Percentiles rank a stretch among this genome's conserved stretches.
Conservation (phyloP, 1,284 basidiomycete species). For the Crocinoboletus sp. region DNA sequence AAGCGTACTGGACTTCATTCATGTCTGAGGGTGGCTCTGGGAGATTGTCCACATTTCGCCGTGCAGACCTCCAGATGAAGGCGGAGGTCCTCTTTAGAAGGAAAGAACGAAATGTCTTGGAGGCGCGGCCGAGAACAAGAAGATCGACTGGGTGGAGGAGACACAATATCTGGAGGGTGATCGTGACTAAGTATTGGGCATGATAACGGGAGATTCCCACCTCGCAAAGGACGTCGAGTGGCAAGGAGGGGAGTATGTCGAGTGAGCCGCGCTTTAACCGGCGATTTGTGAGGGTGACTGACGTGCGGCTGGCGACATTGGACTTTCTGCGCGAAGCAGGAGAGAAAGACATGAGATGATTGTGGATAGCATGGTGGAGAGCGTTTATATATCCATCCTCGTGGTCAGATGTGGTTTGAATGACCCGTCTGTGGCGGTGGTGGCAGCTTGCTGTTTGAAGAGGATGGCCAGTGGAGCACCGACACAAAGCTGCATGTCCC, state of each 20-base stretch:
- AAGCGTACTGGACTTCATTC: slow-evolving; percentile 33
- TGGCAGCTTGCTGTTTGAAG: neutral
- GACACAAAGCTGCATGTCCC: slow-evolving; percentile 32
- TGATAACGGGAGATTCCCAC: slow-evolving; percentile 1
- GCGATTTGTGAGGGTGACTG: neutral
- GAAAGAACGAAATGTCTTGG: slow-evolving; percentile 26
- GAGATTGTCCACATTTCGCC: slow-evolving; percentile 22
- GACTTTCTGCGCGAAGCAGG: neutral
- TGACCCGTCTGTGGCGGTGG: neutral
- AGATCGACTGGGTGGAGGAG: slow-evolving; percentile 29
- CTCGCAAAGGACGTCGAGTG: slow-evolving; percentile 28
- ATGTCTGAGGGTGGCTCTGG: slow-evolving; percentile 32
- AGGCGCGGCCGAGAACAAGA: slow-evolving; percentile 29
- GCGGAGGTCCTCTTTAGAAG: slow-evolving; percentile 22
- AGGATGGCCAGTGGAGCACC: neutral
- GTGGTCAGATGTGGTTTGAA: slow-evolving; percentile 1
- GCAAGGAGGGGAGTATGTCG: slow-evolving; percentile 19
- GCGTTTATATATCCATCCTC: slow-evolving; percentile 5
- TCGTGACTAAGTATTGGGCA: neutral
- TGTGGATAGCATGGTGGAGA: neutral
- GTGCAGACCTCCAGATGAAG: slow-evolving; percentile 29
- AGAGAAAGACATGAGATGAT: slow-evolving; percentile 11
- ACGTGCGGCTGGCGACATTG: neutral
- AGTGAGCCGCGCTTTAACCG: slow-evolving; percentile 22
- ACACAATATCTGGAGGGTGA: slow-evolving; percentile 24